These are phyloP conservation scores for Fraxinus dipetala DNA, from an alignment of 305 asterid species.

Conservation along the genomic window DNA sequence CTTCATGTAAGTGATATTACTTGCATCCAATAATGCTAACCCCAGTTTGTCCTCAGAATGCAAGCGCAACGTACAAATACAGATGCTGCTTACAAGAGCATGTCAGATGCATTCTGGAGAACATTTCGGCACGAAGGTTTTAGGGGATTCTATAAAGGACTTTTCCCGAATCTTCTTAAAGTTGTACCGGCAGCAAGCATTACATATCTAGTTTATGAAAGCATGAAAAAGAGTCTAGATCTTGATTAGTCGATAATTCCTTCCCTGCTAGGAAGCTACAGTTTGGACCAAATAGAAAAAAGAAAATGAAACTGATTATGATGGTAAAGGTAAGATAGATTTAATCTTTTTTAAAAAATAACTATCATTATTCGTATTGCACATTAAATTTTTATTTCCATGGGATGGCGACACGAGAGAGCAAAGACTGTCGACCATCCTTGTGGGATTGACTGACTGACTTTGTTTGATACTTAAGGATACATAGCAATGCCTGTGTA, in stretches of 20 bases:
- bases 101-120: constrained; percentile 72
- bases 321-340: constrained; percentile 39
- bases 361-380: constrained; percentile 35
- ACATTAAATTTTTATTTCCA: constrained; percentile 42
- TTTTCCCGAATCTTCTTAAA: constrained; percentile 86
- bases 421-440: constrained; percentile 25
- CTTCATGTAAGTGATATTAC: background rate
- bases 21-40: background rate
- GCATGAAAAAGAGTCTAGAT: constrained; percentile 75
- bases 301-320: constrained; percentile 14
- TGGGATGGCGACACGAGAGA: constrained; percentile 32
- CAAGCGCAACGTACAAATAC: constrained; percentile 60
- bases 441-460: constrained; percentile 41
- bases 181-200: constrained; percentile 97
- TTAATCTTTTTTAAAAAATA: constrained; percentile 13
- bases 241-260: constrained; percentile 46
- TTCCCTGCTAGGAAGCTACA: background rate
- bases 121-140: constrained; percentile 64
- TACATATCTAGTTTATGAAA: constrained; percentile 83
- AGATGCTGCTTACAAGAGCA: constrained; percentile 45
- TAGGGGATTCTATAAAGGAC: constrained; percentile 93
- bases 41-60: constrained; percentile 57
- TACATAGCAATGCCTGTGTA: constrained; percentile 22
- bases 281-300: background rate
- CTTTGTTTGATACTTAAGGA: constrained; percentile 31